Evolutionary conservation across 306 rosid genomes (phyloP).

Genomic region (Bauhinia variegata): DNA sequence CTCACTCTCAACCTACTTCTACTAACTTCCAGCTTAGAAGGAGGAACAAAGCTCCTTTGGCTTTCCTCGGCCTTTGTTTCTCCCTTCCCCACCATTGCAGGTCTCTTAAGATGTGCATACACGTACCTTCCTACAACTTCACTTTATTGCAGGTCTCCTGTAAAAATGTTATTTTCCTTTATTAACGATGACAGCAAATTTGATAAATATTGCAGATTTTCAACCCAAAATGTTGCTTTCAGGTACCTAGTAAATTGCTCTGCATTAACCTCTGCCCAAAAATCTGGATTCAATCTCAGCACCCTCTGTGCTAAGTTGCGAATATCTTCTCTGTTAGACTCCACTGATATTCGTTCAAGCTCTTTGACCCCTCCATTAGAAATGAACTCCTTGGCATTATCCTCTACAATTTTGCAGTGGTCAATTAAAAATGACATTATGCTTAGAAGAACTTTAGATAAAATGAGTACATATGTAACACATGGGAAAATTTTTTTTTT

Average conservation of each 20-base stretch:
- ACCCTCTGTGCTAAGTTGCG: constrained; percentile 62
- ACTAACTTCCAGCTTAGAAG: no score
- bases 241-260: constrained; percentile 15
- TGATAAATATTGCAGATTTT: background rate
- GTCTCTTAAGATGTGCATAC: no score
- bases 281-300: constrained; percentile 44
- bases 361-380: constrained; percentile 53
- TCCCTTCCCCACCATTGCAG: no score
- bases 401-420: constrained; percentile 40
- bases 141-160: no score
- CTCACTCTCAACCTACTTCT: no score
- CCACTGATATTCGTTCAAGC: constrained; percentile 51
- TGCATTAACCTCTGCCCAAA: constrained; percentile 41
- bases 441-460: background rate
- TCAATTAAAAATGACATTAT: background rate
- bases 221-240: background rate
- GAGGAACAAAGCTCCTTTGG: no score
- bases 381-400: constrained; percentile 57
- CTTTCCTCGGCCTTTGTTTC: no score
- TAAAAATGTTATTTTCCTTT: no score
- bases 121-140: no score
- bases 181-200: no score
- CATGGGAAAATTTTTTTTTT: no score
- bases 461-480: no score
- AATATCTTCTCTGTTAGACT: constrained; percentile 63